Evolutionary conservation across 2,329 filamentous ascomycete species (phyloP), one percentile per base, ranked within the genome.

Genomic region (Simplicillium aogashimaense): DNA sequence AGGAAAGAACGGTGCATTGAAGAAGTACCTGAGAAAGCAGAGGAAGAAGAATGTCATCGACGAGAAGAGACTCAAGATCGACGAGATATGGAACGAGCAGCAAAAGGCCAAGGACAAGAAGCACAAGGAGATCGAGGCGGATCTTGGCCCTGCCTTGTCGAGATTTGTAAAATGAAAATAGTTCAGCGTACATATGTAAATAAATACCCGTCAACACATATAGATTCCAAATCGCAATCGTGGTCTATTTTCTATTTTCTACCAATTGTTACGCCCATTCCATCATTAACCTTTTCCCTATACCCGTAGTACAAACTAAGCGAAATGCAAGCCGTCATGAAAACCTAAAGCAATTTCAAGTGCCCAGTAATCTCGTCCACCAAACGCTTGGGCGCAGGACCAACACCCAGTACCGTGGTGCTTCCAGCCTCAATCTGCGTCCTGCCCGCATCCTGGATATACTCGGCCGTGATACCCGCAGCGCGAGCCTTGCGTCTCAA

Each of bases 341-440:
- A 25, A 25, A 25, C 9, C 69, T 68, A 95, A 54, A 95, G 61
- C 55, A 95, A 62, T 72, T 92, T 95, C 63, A 95, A 65, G 44
- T 81, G 71, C 2, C 87, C 86, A 5, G 89, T 95, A 45, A 98
- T 79, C 60, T 82, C 67, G 59, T 98, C 87, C 37, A 98, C 81
- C 42, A 89, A 67, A 53, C 85, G 89, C 70, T 83, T 89, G 0
- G 90, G 90, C 18, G 83, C 90, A 3, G 81, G 81, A 0, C 81
- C 81, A 39, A 90, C 79, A 1, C 92, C 92, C 38, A 98, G 67
- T 33, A 98, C 92, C 1, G 92, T 98, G 59, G 86, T 75, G 60
- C 88, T 95, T 14, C 92, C 90, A 34, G 84, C 81, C 39, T 88
- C 89, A 61, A 98, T 97, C 74, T 98, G 92, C 35, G 92, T 98